Evolutionary conservation across 2,329 filamentous ascomycete genomes (phyloP), one percentile per base, ranked within the genome.

Genomic region (Orbilia ellipsospora): DNA sequence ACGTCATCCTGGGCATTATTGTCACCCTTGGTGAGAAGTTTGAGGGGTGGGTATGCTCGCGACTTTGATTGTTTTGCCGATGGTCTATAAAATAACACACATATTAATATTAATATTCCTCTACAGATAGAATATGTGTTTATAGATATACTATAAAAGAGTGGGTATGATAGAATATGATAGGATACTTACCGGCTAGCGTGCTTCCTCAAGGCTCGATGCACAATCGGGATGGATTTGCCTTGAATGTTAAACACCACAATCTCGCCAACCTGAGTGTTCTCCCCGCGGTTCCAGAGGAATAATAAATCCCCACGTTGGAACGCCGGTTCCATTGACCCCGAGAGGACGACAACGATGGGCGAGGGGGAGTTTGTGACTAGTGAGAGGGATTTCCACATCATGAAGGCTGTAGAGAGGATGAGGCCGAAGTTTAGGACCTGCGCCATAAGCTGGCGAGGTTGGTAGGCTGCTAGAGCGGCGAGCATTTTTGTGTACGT

Each of bases 171-270:
- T 36, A 6, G 31, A 6, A n/a, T n/a, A n/a, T n/a, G n/a, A n/a
- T n/a, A n/a, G n/a, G n/a, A 7, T 31, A 83, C 86, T 84, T 80
- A 87, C 86, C 84, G 84, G 82, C 86, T 86, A 56, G 88, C 87
- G 82, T 88, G 90, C 78, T 86, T 86, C 83, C 94, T 88, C 65
- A 98, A 91, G 8, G 98, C 88, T 60, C 95, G 87, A 84, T 99
- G 95, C 78, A 99, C 95, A 83, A 99, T 99, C 31, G 95, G 95
- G 78, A 99, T 98, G 78, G 97, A 92, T 86, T 98, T 99, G 70
- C 90, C 93, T 82, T 89, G 88, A 64, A 97, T 91, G 81, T 96
- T 96, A 83, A 92, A 92, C 56, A 92, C 90, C 78, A 92, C 90
- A 77, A 92, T 86, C 83, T 92, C 90, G 16, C 90, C 90, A 54